These are phyloP conservation scores for Hymenoscyphus scutula DNA, from an alignment of 2,329 filamentous ascomycete genomes.

Conservation along the genomic window DNA sequence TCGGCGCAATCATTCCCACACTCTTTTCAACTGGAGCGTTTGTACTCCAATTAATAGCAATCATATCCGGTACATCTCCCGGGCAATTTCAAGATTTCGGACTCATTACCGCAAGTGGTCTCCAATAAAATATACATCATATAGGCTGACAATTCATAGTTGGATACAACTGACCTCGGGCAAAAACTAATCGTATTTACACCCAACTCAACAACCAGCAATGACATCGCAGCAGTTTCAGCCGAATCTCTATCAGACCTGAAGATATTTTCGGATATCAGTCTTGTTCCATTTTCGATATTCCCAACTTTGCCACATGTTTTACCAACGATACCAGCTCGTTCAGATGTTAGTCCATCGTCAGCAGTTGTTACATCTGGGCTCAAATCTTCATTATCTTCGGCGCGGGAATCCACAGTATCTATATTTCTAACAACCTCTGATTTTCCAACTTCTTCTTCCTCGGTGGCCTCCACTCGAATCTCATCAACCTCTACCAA, in stretches of 20 bases:
- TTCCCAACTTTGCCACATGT: neutral
- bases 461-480: too few species aligned
- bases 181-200: neutral
- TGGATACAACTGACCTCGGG: neutral
- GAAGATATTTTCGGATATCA: neutral
- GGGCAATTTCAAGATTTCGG: neutral
- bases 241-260: neutral
- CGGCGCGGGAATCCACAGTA: too few species aligned
- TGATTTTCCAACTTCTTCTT: too few species aligned
- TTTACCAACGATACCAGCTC: neutral
- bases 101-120: neutral
- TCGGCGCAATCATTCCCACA: neutral
- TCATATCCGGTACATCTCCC: neutral
- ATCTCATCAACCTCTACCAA: too few species aligned
- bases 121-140: neutral
- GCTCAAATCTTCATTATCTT: too few species aligned
- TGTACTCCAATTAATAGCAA: neutral
- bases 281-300: neutral
- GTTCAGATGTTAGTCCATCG: neutral
- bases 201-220: neutral
- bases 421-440: too few species aligned
- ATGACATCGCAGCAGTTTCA: neutral
- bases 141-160: neutral
- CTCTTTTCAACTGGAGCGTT: neutral
- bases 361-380: neutral